Conservation (phyloP, 805 yeast species). For the Tetrapisispora nanseiensis region DNA sequence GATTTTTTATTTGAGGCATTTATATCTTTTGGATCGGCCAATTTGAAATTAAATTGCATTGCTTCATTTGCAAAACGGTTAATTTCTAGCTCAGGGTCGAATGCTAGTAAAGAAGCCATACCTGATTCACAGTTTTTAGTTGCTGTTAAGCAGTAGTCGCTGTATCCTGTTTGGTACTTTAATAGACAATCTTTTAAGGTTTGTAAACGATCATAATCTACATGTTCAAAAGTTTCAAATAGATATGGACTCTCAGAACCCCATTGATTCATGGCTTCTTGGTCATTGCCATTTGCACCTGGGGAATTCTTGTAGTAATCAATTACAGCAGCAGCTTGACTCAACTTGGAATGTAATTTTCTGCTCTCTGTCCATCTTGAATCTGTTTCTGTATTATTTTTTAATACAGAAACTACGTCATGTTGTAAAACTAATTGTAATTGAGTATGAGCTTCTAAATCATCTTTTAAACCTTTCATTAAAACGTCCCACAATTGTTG, state of each 20-base stretch:
- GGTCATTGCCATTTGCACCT: slow-evolving; percentile 32
- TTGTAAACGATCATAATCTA: slow-evolving; percentile 54
- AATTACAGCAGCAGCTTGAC: slow-evolving; percentile 36
- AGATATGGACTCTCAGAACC: slow-evolving; percentile 67
- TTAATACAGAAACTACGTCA: slow-evolving; percentile 48
- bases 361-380: slow-evolving; percentile 47
- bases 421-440: slow-evolving; percentile 39
- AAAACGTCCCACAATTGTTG: slow-evolving; percentile 38
- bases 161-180: slow-evolving; percentile 51
- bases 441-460: slow-evolving; percentile 41
- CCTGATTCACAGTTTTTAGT: slow-evolving; percentile 51
- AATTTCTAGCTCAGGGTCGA: slow-evolving; percentile 53
- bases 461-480: slow-evolving; percentile 34
- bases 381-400: slow-evolving; percentile 44
- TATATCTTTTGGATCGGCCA: slow-evolving; percentile 1
- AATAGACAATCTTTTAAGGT: slow-evolving; percentile 58
- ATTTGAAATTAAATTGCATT: slow-evolving; percentile 20
- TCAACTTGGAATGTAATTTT: slow-evolving; percentile 34
- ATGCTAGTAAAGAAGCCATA: slow-evolving; percentile 54
- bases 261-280: slow-evolving; percentile 53
- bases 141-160: slow-evolving; percentile 41
- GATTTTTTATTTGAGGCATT: background rate
- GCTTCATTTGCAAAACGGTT: slow-evolving; percentile 42
- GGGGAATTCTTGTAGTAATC: slow-evolving; percentile 33
- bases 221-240: slow-evolving; percentile 63